Evolutionary conservation across 306 rosid species (phyloP).

Genomic region (Trifolium subterraneum): DNA sequence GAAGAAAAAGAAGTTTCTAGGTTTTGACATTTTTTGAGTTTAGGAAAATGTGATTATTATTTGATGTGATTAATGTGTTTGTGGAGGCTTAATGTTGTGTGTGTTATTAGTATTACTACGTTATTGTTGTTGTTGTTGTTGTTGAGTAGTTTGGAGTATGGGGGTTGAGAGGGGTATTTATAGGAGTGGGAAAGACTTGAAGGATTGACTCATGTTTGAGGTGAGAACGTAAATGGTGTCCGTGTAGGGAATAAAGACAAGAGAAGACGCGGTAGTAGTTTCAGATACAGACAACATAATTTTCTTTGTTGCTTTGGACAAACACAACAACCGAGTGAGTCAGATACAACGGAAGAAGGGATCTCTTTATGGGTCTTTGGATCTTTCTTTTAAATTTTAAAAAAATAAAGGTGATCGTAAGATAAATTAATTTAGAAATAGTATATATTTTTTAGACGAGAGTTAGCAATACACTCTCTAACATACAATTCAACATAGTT

Average conservation of each 20-base stretch:
- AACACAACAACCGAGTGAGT: no score
- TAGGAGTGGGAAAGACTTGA: not conserved
- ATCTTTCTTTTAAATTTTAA: no score
- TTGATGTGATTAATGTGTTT: not conserved
- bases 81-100: not conserved
- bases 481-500: no score
- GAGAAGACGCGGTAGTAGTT: conserved; percentile 19
- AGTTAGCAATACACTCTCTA: no score
- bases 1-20: conserved; percentile 50
- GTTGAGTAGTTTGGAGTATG: not conserved
- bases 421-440: no score
- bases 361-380: no score
- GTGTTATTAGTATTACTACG: no score
- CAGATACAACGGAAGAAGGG: no score
- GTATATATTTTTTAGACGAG: no score
- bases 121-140: not conserved
- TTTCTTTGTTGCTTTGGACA: not conserved
- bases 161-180: conserved; percentile 4
- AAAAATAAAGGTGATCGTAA: no score
- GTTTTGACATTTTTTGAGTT: conserved; percentile 38
- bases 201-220: not conserved
- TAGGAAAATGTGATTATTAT: not conserved
- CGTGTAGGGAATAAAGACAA: not conserved
- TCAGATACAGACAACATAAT: not conserved
- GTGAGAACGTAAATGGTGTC: not conserved